Evolutionary conservation across 306 rosid genomes (phyloP).

Genomic region (Cicer chorassanicum): DNA sequence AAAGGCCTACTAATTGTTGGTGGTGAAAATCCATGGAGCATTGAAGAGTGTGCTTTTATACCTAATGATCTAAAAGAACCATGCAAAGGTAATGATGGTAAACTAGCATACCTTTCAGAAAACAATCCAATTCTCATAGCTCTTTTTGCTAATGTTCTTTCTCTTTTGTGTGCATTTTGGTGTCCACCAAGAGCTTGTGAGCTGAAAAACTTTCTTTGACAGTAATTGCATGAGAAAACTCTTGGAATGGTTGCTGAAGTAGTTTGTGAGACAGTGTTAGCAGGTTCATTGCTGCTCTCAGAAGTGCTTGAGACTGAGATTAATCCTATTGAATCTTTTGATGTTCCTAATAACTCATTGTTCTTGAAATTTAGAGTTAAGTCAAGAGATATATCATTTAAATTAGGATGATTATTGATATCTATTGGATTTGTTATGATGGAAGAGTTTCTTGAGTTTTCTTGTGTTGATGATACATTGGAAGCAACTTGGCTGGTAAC

Average conservation of each 20-base stretch:
- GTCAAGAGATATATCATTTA: conserved; percentile 61
- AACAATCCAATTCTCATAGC: conserved; percentile 83
- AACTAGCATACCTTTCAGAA: conserved; percentile 68
- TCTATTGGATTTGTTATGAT: conserved; percentile 45
- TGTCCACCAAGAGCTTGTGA: conserved; percentile 98
- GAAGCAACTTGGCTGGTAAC: conserved; percentile 88
- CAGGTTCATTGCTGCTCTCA: conserved; percentile 82
- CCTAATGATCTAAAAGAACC: conserved; percentile 82
- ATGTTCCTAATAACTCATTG: conserved; percentile 39
- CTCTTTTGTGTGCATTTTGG: conserved; percentile 92
- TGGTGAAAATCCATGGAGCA: conserved; percentile 62
- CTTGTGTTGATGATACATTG: conserved; percentile 68
- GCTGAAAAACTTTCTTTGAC: conserved; percentile 86
- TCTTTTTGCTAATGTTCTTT: conserved; percentile 80
- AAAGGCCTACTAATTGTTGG: conserved; percentile 53
- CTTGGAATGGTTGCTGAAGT: conserved; percentile 52
- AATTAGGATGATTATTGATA: conserved; percentile 39
- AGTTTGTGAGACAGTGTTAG: conserved; percentile 44
- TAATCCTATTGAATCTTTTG: conserved; percentile 59
- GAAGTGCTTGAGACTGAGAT: conserved; percentile 77
- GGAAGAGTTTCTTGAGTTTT: conserved; percentile 54
- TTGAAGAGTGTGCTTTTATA: conserved; percentile 83
- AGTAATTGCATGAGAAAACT: conserved; percentile 87
- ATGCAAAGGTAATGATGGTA: conserved; percentile 79
- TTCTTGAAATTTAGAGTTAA: conserved; percentile 68